Percentiles rank a stretch among this genome's conserved stretches.
phyloP scores from a whole-genome alignment of 495 filamentous ascomycete species.

The Annulohypoxylon bovei region DNA sequence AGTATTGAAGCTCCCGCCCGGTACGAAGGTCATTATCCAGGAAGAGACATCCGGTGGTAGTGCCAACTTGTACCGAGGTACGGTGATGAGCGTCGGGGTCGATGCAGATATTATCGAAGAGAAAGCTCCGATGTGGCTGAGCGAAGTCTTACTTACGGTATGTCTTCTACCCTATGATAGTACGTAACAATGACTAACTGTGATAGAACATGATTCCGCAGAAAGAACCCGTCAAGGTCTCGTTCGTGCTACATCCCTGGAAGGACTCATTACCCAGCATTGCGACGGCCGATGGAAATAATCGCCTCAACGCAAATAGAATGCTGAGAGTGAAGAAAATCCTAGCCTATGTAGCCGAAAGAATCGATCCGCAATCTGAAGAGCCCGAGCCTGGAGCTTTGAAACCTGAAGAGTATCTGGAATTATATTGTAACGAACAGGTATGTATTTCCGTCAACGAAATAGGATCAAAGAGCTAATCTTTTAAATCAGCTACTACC shows the following conservation, averaged over 20 bases:
- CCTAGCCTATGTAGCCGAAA: conserved; percentile 88
- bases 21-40: conserved; percentile 90
- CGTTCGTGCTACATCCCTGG: conserved; percentile 88
- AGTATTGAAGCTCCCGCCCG: conserved; percentile 77
- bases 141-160: conserved; percentile 85
- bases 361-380: conserved; percentile 73
- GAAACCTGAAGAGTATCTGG: conserved; percentile 90
- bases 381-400: conserved; percentile 66
- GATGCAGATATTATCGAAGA: conserved; percentile 87
- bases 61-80: conserved; percentile 90
- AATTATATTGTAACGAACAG: conserved; percentile 91
- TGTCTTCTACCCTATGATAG: conserved; percentile 3
- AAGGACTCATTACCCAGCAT: conserved; percentile 78
- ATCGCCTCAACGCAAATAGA: conserved; percentile 92
- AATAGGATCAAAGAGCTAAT: conserved; percentile 28
- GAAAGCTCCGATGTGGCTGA: conserved; percentile 88
- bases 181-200: conserved; percentile 37
- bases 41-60: conserved; percentile 94
- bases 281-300: conserved; percentile 74
- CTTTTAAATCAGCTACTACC: conserved; percentile 54
- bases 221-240: conserved; percentile 94
- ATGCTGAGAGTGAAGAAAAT: conserved; percentile 98
- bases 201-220: conserved; percentile 77
- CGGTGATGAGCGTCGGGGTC: conserved; percentile 75
- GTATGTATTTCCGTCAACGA: conserved; percentile 59